Evolutionary conservation across 2,329 filamentous ascomycete species (phyloP), one percentile per base, ranked within the genome.

Genomic region (Sordariomycetes sp.): DNA sequence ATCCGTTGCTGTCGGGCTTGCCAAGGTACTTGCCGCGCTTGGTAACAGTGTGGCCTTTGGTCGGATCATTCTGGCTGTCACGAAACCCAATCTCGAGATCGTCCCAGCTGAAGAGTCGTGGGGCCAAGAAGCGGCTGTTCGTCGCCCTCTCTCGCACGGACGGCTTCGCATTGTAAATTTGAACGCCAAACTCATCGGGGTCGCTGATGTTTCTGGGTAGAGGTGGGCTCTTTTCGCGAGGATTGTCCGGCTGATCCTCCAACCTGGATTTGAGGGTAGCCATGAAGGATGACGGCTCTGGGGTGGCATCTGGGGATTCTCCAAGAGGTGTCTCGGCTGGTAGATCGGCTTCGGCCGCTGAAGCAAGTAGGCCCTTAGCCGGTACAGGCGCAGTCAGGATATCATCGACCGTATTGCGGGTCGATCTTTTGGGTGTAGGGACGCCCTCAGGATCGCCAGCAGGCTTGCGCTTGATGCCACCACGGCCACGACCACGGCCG

Each of bases 61-160:
- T 61, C 20, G 66, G 63, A 42, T 72, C 69, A 39, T 77, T 77
- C 39, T 64, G 64, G 4, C 70, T 72, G 44, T 77, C 73, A 16
- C 69, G 64, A 49, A 74, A 77, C 11, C 73, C 73, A 39, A 78
- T 77, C 46, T 77, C 71, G 37, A 65, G 57, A 8, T 67, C 55
- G 24, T 69, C 59, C 36, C 64, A 75, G 33, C 61, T 54, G 40
- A 68, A 70, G 1, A 62, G 42, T 6, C 55, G 56, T 9, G 70
- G 70, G 5, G 49, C 49, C 28, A 73, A 54, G 45, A 76, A 63
- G 36, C 75, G 64, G 18, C 68, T 71, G 44, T 72, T 75, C 46
- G 67, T 64, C 18, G 60, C 39, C 55, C 55, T 58, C 21, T 60
- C 58, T 28, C 57, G 50, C 37, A 59, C 55, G 25, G 55, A 59